Percentiles rank a stretch among this genome's conserved stretches.
Evolutionary conservation across 106 monocot species (phyloP).

Genomic region (Amphibolis antarctica): DNA sequence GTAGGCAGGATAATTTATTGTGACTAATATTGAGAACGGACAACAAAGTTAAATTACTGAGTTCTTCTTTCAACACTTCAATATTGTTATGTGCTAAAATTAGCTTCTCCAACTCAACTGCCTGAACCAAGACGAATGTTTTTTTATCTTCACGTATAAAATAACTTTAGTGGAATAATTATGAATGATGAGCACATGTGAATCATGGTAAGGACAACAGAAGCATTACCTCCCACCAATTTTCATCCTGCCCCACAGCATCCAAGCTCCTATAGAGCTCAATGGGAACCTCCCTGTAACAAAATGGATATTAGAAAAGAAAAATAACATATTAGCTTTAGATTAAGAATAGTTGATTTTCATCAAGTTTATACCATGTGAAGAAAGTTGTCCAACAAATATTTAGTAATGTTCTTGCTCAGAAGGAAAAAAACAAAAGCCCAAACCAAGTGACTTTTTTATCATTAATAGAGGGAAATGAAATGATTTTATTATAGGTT

Average conservation of each 20-base stretch:
- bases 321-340: neutral
- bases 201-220: neutral
- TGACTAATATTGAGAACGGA: conserved; percentile 83
- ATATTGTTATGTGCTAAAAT: conserved; percentile 92
- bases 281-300: conserved; percentile 62
- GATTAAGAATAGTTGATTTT: neutral
- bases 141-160: neutral
- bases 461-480: too few relatives aligned
- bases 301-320: neutral
- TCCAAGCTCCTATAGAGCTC: conserved; percentile 71
- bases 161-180: neutral
- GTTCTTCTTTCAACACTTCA: conserved; percentile 61
- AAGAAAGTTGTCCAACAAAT: too few relatives aligned
- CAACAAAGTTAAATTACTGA: conserved; percentile 53
- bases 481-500: too few relatives aligned
- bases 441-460: too few relatives aligned
- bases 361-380: too few relatives aligned
- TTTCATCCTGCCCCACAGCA: conserved; percentile 60
- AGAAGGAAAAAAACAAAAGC: too few relatives aligned
- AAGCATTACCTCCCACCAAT: conserved; percentile 95
- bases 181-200: neutral
- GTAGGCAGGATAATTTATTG: conserved; percentile 67
- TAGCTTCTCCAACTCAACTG: conserved; percentile 82
- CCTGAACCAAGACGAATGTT: conserved; percentile 28
- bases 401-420: too few relatives aligned